A percentile compares a stretch with the other conserved stretches of the same genome.
Evolutionary conservation across 441 rosid genomes (phyloP).

Genomic region (Eugenia klotzschiana): DNA sequence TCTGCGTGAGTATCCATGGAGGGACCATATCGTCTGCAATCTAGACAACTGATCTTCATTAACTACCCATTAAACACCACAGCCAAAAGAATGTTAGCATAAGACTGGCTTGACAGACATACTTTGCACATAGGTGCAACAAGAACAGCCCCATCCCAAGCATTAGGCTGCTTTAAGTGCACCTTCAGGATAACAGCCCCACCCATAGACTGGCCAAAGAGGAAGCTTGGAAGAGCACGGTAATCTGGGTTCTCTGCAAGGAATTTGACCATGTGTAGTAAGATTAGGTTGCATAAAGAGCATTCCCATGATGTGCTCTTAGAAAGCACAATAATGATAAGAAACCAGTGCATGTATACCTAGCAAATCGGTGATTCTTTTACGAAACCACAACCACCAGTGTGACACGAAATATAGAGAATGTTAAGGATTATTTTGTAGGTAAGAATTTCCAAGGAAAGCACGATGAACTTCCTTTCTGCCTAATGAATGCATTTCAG

Average conservation of each 20-base stretch:
- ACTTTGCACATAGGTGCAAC: slow-evolving; percentile 98
- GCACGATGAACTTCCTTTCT: background rate
- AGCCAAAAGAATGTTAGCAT: background rate
- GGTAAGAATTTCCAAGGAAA: background rate
- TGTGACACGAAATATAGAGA: background rate
- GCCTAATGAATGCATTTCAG: background rate
- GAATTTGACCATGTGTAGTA: background rate
- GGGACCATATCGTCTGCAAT: slow-evolving; percentile 86
- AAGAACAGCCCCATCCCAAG: slow-evolving; percentile 80
- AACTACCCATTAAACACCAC: background rate
- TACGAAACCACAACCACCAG: background rate
- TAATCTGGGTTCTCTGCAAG: slow-evolving; percentile 42
- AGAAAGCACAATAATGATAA: background rate
- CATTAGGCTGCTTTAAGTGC: slow-evolving; percentile 67
- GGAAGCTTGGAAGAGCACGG: slow-evolving; percentile 41
- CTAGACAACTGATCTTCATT: slow-evolving; percentile 18
- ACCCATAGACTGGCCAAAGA: slow-evolving; percentile 86
- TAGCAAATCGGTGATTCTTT: background rate
- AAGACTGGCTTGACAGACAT: slow-evolving; percentile 8
- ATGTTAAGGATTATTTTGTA: background rate
- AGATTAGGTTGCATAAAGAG: background rate
- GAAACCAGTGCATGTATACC: background rate
- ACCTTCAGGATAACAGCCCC: slow-evolving; percentile 84
- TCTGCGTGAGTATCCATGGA: slow-evolving; percentile 32
- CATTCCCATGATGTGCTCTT: background rate